Base-by-base conservation (phyloP, 2,329 filamentous ascomycete genomes). In the Phoma sp. region DNA sequence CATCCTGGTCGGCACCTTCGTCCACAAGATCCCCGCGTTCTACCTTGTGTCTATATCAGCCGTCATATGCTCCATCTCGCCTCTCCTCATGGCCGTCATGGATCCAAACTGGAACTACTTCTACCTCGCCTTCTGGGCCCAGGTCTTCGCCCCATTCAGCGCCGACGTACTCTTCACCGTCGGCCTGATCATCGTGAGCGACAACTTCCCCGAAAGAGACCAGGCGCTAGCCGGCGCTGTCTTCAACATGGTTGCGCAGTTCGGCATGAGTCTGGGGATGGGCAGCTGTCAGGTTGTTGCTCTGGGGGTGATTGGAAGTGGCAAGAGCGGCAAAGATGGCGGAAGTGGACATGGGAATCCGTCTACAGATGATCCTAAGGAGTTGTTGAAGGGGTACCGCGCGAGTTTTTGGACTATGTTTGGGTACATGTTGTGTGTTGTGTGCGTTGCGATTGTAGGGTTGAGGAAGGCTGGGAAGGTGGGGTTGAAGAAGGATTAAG, bases 171-270 rank as follows among this genome's bases (percentile, higher is more conserved):
- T 87, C 6, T 86, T 85, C 64, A 86, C 82, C 0, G 79, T 87
- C 2, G 82, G 80, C 0, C 74, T 82, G 21, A 77, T 87, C 19
- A 71, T 86, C 3, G 79, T 87, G 7, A 78, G 80, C 0, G 80
- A 83, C 13, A 78, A 77, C 2, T 87, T 87, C 57, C 81, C 83
- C 0, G 75, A 79, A n/a, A 72, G 83, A 8, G 85, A 78, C 1
- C 85, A 88, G 53, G 82, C 82, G 0, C 73, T 88, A 0, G 85
- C 84, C 0, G 86, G 85, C 0, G 84, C 83, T 0, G 84, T 88
- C 0, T 88, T 87, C 68, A 86, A 85, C 57, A 85, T 84, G 0
- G 75, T 82, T 0, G 73, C 78, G 0, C 84, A 87, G 58, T 81
- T 87, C 50, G 85, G 85, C 0, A 71, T 84, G 40, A 80, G 59